Conservation (phyloP, 208 protist species). For the Strigomonas culicis region DNA sequence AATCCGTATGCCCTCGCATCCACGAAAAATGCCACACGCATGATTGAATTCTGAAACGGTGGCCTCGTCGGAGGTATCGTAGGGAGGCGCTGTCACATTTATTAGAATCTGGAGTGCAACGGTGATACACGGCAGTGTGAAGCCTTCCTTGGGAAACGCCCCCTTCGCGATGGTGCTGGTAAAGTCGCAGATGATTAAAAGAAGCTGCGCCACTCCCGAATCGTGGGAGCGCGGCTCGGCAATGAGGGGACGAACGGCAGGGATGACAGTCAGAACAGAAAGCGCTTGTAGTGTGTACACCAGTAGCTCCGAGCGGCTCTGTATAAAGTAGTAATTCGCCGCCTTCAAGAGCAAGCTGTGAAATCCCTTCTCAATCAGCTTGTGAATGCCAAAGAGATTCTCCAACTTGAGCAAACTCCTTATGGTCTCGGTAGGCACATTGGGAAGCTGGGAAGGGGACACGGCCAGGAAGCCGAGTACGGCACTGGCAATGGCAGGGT, state of each 20-base stretch:
- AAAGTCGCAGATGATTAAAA: slow-evolving; percentile 75
- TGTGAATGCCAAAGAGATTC: slow-evolving; percentile 44
- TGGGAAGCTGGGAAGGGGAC: slow-evolving; percentile 41
- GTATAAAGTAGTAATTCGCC: slow-evolving; percentile 75
- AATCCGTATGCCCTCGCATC: slow-evolving; percentile 67
- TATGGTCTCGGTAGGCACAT: slow-evolving; percentile 72
- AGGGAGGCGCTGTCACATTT: slow-evolving; percentile 57
- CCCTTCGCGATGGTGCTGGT: slow-evolving; percentile 50
- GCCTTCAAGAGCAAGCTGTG: slow-evolving; percentile 65
- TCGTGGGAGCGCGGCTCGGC: slow-evolving; percentile 56
- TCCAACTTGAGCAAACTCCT: slow-evolving; percentile 70
- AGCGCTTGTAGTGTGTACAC: slow-evolving; percentile 61
- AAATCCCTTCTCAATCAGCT: slow-evolving; percentile 61
- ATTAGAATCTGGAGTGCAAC: slow-evolving; percentile 76
- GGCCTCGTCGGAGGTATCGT: slow-evolving; percentile 61
- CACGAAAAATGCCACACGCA: slow-evolving; percentile 62
- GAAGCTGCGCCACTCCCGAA: slow-evolving; percentile 71
- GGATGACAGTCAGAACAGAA: slow-evolving; percentile 68
- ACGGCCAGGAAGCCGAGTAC: slow-evolving; percentile 55
- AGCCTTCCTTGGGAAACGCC: slow-evolving; percentile 59
- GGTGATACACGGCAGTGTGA: slow-evolving; percentile 64
- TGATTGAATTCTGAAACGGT: slow-evolving; percentile 61
- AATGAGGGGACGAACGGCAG: slow-evolving; percentile 67
- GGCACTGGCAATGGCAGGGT: slow-evolving; percentile 33
- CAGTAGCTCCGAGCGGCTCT: slow-evolving; percentile 78